Conservation (phyloP, 2,329 filamentous ascomycete species). For the Xylariaceae sp. region DNA sequence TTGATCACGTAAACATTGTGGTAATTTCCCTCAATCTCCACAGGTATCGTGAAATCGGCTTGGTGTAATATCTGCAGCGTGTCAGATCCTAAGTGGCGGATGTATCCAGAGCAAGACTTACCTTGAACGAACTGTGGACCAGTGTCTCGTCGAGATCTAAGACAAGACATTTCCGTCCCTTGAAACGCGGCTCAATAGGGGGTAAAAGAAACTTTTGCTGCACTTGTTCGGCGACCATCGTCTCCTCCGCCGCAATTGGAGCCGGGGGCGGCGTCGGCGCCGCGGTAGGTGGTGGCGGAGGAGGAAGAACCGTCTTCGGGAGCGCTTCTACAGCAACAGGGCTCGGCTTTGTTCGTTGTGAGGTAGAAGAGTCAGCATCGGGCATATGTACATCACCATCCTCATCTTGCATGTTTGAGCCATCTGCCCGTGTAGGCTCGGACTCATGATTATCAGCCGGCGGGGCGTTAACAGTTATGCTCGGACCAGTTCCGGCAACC, state of each 20-base stretch:
- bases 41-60: slow-evolving; percentile 97
- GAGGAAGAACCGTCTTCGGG: slow-evolving; percentile 41
- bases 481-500: slow-evolving; percentile 33
- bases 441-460: slow-evolving; percentile 32
- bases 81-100: slow-evolving; percentile 1
- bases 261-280: slow-evolving; percentile 34
- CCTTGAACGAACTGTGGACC: slow-evolving; percentile 98
- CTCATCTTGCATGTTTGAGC: slow-evolving; percentile 39
- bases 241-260: slow-evolving; percentile 33
- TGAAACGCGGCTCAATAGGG: slow-evolving; percentile 73
- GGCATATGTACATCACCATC: slow-evolving; percentile 66
- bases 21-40: slow-evolving; percentile 97
- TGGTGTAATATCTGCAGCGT: slow-evolving; percentile 81
- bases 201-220: slow-evolving; percentile 72
- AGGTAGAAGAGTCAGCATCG: slow-evolving; percentile 54
- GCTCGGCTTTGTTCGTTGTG: slow-evolving; percentile 37
- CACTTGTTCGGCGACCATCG: slow-evolving; percentile 42
- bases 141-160: slow-evolving; percentile 94
- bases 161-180: slow-evolving; percentile 89
- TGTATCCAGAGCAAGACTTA: slow-evolving; percentile 37
- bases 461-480: slow-evolving; percentile 41
- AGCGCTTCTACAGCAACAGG: slow-evolving; percentile 35
- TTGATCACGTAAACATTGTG: slow-evolving; percentile 99
- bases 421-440: slow-evolving; percentile 30
- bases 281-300: slow-evolving; percentile 45